Evolutionary conservation across 2,329 filamentous ascomycete genomes (phyloP).

Genomic region (Aureobasidium sp.): DNA sequence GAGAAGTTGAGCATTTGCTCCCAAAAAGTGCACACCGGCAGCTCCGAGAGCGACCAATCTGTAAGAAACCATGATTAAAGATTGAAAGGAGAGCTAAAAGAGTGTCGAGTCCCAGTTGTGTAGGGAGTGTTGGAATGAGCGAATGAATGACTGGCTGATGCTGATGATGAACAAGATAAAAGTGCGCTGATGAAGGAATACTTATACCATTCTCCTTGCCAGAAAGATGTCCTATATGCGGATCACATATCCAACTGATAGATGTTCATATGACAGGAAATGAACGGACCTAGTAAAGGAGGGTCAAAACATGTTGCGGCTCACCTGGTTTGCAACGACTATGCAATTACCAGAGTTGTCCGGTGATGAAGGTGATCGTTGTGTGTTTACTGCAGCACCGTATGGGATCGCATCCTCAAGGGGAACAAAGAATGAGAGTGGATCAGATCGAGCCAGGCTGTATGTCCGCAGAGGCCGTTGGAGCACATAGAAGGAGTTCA

Average conservation of each 20-base stretch:
- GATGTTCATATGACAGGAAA: neutral
- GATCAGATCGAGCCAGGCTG: neutral
- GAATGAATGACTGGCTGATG: neutral
- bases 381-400: neutral
- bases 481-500: neutral
- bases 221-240: neutral
- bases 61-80: constrained; percentile 1
- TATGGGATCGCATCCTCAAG: neutral
- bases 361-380: neutral
- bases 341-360: neutral
- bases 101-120: neutral
- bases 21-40: neutral
- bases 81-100: neutral
- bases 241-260: neutral
- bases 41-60: neutral
- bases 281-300: neutral
- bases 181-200: neutral
- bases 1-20: neutral
- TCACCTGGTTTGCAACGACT: neutral
- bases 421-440: neutral
- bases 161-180: neutral
- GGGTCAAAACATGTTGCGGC: neutral
- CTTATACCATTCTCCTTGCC: neutral
- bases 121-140: neutral
- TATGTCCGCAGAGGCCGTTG: neutral